Conservation (phyloP, 2,329 filamentous ascomycete genomes). For the Cercospora zeae-maydis region DNA sequence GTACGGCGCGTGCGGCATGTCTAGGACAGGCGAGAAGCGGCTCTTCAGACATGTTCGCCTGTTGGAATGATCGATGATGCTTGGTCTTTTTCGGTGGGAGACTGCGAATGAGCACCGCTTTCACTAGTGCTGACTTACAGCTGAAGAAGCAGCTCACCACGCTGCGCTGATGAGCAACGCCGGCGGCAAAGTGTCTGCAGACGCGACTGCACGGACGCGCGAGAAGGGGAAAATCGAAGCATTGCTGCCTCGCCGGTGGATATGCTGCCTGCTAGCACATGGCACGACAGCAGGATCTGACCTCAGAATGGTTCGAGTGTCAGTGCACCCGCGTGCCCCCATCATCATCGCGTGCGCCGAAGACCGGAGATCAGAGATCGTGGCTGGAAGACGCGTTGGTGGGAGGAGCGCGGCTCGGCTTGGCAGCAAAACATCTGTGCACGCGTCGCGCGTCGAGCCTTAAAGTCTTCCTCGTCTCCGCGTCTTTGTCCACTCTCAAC, state of each 20-base stretch:
- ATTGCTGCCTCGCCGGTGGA: background rate
- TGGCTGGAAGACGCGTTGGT: constrained; percentile 15
- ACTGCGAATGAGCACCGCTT: background rate
- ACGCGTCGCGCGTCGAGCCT: constrained; percentile 7
- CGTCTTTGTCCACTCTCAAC: constrained; percentile 16
- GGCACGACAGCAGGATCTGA: background rate
- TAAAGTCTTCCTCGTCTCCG: constrained; percentile 10
- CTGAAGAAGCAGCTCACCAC: background rate
- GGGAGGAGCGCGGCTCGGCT: constrained; percentile 4
- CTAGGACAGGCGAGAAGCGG: no score
- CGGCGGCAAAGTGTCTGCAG: background rate
- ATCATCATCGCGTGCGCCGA: constrained; percentile 7
- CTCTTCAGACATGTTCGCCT: no score
- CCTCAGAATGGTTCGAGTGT: constrained; percentile 10
- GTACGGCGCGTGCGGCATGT: background rate
- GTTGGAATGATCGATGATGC: background rate
- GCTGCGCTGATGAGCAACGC: background rate
- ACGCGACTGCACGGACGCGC: background rate
- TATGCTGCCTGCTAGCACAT: background rate
- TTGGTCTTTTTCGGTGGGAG: background rate
- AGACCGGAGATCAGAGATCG: constrained; percentile 7
- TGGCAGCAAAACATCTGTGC: constrained; percentile 1
- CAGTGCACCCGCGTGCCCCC: background rate
- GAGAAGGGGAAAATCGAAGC: background rate
- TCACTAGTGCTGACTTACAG: background rate